A percentile compares a stretch with the other conserved stretches of the same genome.
phyloP scores from a whole-genome alignment of 2,329 filamentous ascomycete genomes.

The Cladosporium phlei region DNA sequence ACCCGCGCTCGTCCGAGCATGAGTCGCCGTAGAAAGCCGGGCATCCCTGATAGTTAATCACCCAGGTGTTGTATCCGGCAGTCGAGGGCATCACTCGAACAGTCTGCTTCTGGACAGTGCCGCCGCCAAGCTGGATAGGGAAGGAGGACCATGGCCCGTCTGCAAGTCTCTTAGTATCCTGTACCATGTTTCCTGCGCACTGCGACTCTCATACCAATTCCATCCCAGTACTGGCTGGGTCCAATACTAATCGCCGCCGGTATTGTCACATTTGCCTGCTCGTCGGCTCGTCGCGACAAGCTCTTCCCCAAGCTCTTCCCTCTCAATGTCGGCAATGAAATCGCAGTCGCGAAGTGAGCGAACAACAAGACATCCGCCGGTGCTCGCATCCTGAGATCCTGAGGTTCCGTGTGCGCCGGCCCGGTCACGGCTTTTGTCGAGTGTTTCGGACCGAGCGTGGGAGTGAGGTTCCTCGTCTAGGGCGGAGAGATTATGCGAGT shows the following conservation, averaged over 20 bases:
- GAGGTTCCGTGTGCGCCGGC: background rate
- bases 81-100: conserved; percentile 32
- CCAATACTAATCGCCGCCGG: conserved; percentile 30
- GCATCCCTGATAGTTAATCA: conserved; percentile 28
- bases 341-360: conserved; percentile 5
- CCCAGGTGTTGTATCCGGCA: conserved; percentile 27
- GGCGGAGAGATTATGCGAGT: background rate
- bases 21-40: conserved; percentile 23
- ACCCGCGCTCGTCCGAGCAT: conserved; percentile 29
- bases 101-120: conserved; percentile 27
- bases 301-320: conserved; percentile 1
- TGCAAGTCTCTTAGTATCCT: conserved; percentile 13
- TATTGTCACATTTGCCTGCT: conserved; percentile 18
- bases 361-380: conserved; percentile 1
- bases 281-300: conserved; percentile 9
- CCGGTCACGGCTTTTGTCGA: background rate
- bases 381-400: background rate
- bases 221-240: conserved; percentile 37
- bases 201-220: conserved; percentile 24
- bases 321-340: conserved; percentile 3
- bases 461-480: background rate
- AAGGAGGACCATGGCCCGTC: conserved; percentile 36
- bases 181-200: background rate
- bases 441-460: background rate
- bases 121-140: conserved; percentile 30